A percentile compares a stretch with the other conserved stretches of the same genome.
Conservation (phyloP, 1,284 basidiomycete genomes). For the Cyathus olla region DNA sequence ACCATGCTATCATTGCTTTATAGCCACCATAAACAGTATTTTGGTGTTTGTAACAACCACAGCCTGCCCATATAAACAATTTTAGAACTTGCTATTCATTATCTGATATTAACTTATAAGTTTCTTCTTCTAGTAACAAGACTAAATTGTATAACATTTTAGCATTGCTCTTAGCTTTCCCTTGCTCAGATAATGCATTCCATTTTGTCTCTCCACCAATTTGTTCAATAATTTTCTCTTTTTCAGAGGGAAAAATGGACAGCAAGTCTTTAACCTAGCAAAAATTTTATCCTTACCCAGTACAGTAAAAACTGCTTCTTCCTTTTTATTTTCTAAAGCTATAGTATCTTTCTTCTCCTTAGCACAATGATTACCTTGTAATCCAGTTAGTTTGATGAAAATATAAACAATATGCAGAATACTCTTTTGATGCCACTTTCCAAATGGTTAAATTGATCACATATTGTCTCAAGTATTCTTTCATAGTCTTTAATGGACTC, state of each 20-base stretch:
- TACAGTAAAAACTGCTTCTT: neutral
- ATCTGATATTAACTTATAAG: neutral
- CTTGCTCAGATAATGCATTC: neutral
- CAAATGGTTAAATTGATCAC: constrained; percentile 19
- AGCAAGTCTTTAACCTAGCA: neutral
- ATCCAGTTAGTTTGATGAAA: constrained; percentile 17
- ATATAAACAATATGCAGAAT: constrained; percentile 12
- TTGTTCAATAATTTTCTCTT: neutral
- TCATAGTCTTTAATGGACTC: constrained; percentile 22
- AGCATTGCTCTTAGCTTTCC: neutral
- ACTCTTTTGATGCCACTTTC: constrained; percentile 4
- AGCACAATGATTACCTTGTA: constrained; percentile 19
- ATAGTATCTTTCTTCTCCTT: constrained; percentile 23
- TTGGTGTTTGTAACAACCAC: neutral
- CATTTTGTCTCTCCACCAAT: neutral
- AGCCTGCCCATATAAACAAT: neutral
- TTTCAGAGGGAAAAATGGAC: neutral
- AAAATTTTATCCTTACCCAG: neutral
- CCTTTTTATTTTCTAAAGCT: neutral
- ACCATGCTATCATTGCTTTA: neutral
- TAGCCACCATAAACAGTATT: constrained; percentile 4
- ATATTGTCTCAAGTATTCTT: constrained; percentile 9
- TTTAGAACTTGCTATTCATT: neutral
- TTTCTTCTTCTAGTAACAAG: neutral
- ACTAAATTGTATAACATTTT: neutral